Base-by-base conservation (phyloP, 495 filamentous ascomycete species). In the Hypoxylon perforatum region DNA sequence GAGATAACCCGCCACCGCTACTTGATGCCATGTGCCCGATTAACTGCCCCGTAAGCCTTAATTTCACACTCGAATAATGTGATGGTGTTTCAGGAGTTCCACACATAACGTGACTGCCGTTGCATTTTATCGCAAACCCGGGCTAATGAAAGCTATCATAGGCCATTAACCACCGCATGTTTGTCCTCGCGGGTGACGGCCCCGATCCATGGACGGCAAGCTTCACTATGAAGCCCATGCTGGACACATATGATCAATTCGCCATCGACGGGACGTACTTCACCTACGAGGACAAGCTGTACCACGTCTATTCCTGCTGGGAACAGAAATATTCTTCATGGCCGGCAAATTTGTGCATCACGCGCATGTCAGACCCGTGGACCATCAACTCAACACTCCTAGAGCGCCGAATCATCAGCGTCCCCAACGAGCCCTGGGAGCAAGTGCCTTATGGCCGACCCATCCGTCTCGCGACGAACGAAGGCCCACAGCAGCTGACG, bases 221-320 rank as follows among this genome's bases (percentile, higher is more conserved):
- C 7, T 84, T 77, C 61, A 57, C 61, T 10, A 66, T 81, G 72
- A 80, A 80, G 35, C 68, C 75, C 11, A 78, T 79, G 70, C 63
- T 84, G 0, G 73, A 84, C 50, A 84, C 81, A 5, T 84, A 77
- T 63, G 81, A 83, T 51, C 77, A 81, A 70, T 84, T 84, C 58
- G 81, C 82, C 15, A 82, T 84, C 41, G 82, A 84, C 57, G 82
- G 82, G 7, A 84, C 81, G 2, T 84, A 83, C 38, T 81, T 84
- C 65, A 72, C 75, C 46, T 71, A 78, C 52, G 63, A 64, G 1
- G 63, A 73, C 9, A 66, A 74, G 8, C 71, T 84, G 4, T 82
- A 83, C 71, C 81, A 84, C 66, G 75, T 84, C 47, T 84, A 83
- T 72, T 80, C 75, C 4, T 84, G 81, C 69, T 84, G 82, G 81